phyloP scores from a whole-genome alignment of 768 basidiomycete genomes.

The Collybia sordida region DNA sequence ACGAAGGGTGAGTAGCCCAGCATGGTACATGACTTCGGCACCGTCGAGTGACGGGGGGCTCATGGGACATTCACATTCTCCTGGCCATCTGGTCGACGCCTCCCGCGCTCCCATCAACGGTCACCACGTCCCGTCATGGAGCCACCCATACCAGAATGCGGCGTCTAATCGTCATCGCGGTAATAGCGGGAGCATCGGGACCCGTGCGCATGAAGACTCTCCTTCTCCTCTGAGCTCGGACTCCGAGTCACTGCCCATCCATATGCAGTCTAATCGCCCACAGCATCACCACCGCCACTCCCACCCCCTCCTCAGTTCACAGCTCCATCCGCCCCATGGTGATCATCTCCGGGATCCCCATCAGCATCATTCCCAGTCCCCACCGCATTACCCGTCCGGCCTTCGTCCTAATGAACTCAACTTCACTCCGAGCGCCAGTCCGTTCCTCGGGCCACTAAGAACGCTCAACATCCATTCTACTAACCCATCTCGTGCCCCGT shows the following conservation, averaged over 20 bases:
- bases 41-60: constrained; percentile 10
- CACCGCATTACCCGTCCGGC: constrained; percentile 31
- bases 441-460: constrained; percentile 76
- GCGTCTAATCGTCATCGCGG: constrained; percentile 29
- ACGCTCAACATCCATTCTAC: constrained; percentile 75
- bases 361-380: constrained; percentile 26
- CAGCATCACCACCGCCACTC: constrained; percentile 4
- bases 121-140: constrained; percentile 29
- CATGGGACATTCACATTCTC: constrained; percentile 35
- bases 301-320: constrained; percentile 29
- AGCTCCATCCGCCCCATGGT: constrained; percentile 24
- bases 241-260: constrained; percentile 46
- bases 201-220: constrained; percentile 50
- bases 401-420: constrained; percentile 29
- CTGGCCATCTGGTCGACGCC: constrained; percentile 40
- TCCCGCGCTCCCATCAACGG: constrained; percentile 24
- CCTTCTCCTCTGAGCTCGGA: constrained; percentile 74
- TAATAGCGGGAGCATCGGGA: constrained; percentile 11
- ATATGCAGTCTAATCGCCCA: constrained; percentile 17
- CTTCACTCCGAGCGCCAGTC: constrained; percentile 73
- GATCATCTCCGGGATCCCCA: constrained; percentile 22
- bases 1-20: constrained; percentile 55
- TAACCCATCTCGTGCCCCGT: constrained; percentile 68
- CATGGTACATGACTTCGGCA: constrained; percentile 48
- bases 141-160: constrained; percentile 45